Percentiles rank a stretch among this genome's conserved stretches.
These are phyloP conservation scores for Oryza australiensis DNA, from an alignment of 176 grass and related monocot species.

Conservation along the genomic window DNA sequence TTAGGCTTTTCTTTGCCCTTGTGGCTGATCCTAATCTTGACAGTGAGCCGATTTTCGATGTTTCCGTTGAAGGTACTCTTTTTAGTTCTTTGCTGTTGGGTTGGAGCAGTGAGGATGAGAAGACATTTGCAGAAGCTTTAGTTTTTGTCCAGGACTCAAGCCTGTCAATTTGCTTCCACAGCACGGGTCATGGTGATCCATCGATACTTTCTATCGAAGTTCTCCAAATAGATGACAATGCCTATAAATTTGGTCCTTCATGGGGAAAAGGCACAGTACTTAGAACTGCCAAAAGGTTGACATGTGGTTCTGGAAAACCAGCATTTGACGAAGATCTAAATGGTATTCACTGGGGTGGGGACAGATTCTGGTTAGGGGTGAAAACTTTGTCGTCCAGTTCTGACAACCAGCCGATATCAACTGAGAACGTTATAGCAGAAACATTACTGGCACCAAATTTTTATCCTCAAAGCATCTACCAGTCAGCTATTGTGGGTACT, in stretches of 20 bases:
- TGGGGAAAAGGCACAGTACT: conserved; percentile 64
- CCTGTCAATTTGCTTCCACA: conserved; percentile 85
- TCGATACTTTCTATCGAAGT: conserved; percentile 96
- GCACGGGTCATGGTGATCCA: conserved; percentile 96
- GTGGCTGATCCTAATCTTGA: conserved; percentile 74
- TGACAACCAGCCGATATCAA: conserved; percentile 74
- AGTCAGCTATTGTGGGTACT: conserved; percentile 79
- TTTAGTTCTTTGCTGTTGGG: conserved; percentile 82
- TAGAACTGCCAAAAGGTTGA: conserved; percentile 84
- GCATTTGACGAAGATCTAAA: conserved; percentile 92
- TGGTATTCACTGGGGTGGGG: conserved; percentile 73
- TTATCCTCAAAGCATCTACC: conserved; percentile 80
- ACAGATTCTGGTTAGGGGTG: conserved; percentile 81
- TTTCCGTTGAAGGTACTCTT: conserved; percentile 89
- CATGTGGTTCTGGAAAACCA: conserved; percentile 79
- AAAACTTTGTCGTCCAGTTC: conserved; percentile 68
- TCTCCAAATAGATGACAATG: conserved; percentile 82
- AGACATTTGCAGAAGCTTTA: conserved; percentile 80
- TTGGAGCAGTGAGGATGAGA: conserved; percentile 83
- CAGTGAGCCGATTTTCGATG: conserved; percentile 84
- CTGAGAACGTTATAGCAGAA: conserved; percentile 84
- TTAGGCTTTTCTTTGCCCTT: conserved; percentile 87
- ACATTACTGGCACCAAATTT: conserved; percentile 77
- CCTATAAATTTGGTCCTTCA: conserved; percentile 65
- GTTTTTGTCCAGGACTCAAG: conserved; percentile 67